These are phyloP conservation scores for Lolium multiflorum DNA, from an alignment of 176 grass and related monocot genomes.

Conservation along the genomic window DNA sequence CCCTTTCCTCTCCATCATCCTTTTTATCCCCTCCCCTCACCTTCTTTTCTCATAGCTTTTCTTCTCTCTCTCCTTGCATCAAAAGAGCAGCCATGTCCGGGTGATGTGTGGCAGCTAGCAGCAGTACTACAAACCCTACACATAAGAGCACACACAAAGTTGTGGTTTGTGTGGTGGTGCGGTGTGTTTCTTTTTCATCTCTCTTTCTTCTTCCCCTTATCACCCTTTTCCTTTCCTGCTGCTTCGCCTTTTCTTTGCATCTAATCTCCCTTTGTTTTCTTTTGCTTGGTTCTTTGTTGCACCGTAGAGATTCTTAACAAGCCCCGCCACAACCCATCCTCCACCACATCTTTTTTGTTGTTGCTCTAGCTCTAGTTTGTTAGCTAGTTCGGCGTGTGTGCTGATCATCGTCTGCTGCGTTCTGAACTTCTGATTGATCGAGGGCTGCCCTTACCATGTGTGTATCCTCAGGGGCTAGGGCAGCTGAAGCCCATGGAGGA, in stretches of 20 bases:
- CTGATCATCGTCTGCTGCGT: conserved; percentile 39
- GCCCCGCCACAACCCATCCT: not conserved
- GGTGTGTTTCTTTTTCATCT: conserved; percentile 75
- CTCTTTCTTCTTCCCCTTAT: conserved; percentile 52
- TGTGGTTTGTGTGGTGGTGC: conserved; percentile 61
- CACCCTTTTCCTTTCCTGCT: conserved; percentile 53
- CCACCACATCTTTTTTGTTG: not conserved
- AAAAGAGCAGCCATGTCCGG: conserved; percentile 69
- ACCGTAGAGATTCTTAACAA: conserved; percentile 51
- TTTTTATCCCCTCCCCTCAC: conserved; percentile 47
- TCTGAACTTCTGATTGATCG: conserved; percentile 33
- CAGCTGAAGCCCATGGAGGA: conserved; percentile 90
- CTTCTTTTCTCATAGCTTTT: conserved; percentile 66
- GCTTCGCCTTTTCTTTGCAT: conserved; percentile 42
- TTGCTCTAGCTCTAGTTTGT: conserved; percentile 38
- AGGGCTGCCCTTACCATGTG: conserved; percentile 41
- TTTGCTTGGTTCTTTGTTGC: conserved; percentile 77
- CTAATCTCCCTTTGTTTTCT: conserved; percentile 72
- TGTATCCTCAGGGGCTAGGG: conserved; percentile 61
- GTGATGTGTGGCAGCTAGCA: conserved; percentile 56
- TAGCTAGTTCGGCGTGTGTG: conserved; percentile 21
- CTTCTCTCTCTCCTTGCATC: conserved; percentile 65
- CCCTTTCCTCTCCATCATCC: conserved; percentile 55
- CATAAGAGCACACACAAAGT: conserved; percentile 70
- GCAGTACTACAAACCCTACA: conserved; percentile 59